phyloP scores from a whole-genome alignment of 257 asterid genomes.

The Solanum rostratum region DNA sequence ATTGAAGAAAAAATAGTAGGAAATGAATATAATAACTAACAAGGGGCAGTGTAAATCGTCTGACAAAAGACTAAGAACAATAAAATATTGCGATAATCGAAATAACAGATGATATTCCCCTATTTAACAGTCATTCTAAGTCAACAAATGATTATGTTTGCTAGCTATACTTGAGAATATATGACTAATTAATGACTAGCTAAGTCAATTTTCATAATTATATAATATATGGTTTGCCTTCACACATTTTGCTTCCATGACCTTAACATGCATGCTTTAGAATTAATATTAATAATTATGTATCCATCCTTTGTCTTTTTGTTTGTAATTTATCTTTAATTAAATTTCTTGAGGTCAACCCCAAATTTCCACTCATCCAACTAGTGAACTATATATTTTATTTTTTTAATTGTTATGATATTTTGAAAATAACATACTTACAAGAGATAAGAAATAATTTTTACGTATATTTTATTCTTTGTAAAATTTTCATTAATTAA shows the following conservation, averaged over 20 bases:
- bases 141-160: not conserved
- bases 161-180: not conserved
- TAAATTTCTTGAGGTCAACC: not conserved
- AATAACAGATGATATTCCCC: not conserved
- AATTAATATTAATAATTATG: not conserved
- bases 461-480: not conserved
- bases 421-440: fast-evolving
- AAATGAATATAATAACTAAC: too few species aligned
- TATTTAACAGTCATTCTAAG: not conserved
- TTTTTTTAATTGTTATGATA: not conserved
- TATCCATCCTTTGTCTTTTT: not conserved
- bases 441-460: not conserved
- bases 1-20: not conserved
- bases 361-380: not conserved
- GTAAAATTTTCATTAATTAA: too few species aligned
- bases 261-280: not conserved
- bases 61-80: too few species aligned
- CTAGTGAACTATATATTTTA: not conserved
- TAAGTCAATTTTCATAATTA: not conserved
- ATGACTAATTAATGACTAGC: not conserved
- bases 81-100: fast-evolving
- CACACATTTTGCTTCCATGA: not conserved
- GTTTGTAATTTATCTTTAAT: not conserved
- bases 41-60: too few species aligned
- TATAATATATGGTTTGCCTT: not conserved